phyloP scores from a whole-genome alignment of 371 early-diverging fungal genomes.

The Dichotomocladium elegans region DNA sequence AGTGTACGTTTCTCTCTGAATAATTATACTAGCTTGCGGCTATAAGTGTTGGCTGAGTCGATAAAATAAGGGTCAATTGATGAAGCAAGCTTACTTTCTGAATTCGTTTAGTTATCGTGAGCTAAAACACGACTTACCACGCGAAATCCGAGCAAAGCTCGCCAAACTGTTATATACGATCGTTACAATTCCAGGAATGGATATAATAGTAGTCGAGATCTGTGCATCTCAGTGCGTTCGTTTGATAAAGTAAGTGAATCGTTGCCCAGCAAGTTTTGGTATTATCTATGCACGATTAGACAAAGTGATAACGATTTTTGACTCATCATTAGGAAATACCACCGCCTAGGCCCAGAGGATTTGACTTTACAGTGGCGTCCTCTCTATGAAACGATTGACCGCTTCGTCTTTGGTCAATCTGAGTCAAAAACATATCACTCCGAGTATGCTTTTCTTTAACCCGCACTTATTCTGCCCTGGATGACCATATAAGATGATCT shows the following conservation, averaged over 20 bases:
- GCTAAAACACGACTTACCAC: constrained; percentile 60
- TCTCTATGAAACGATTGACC: constrained; percentile 59
- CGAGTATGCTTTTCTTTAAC: not conserved
- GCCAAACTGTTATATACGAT: constrained; percentile 58
- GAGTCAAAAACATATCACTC: not conserved
- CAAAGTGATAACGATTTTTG: not conserved
- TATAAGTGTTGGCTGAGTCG: no score
- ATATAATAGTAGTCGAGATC: constrained; percentile 52
- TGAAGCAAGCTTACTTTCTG: no score
- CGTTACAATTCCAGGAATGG: constrained; percentile 59
- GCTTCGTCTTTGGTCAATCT: constrained; percentile 31
- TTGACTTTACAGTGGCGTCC: constrained; percentile 71
- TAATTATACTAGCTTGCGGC: no score
- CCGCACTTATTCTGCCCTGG: not conserved
- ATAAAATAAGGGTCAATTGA: no score
- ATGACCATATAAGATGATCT: no score
- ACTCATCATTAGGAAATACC: constrained; percentile 37
- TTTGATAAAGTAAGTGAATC: constrained; percentile 54
- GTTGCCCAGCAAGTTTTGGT: not conserved
- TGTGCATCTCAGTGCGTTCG: constrained; percentile 52
- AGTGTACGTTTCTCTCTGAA: not conserved
- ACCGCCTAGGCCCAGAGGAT: constrained; percentile 50
- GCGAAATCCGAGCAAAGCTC: constrained; percentile 54
- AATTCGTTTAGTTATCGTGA: constrained; percentile 62
- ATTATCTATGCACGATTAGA: not conserved